These are phyloP conservation scores for Cytospora piceicola DNA, from an alignment of 2,329 filamentous ascomycete genomes.

Conservation along the genomic window DNA sequence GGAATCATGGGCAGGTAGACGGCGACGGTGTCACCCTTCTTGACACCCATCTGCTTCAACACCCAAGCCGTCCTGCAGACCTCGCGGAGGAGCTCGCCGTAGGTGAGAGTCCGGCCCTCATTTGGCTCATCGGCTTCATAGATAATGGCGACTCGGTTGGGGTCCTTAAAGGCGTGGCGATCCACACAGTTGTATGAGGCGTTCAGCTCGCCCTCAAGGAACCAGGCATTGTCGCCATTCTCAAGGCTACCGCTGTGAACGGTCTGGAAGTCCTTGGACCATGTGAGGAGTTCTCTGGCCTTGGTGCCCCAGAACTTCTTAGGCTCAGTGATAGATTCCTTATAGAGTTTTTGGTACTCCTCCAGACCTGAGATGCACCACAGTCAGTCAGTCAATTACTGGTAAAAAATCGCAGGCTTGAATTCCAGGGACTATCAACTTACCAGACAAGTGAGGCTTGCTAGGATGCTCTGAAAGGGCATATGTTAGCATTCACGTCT, in stretches of 20 bases:
- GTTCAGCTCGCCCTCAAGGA: constrained; percentile 89
- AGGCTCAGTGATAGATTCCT: constrained; percentile 88
- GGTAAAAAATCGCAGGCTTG: constrained; percentile 9
- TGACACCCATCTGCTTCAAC: constrained; percentile 92
- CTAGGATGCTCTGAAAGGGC: constrained; percentile 65
- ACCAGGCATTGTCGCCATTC: constrained; percentile 90
- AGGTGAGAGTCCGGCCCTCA: constrained; percentile 88
- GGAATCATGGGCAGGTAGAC: constrained; percentile 99
- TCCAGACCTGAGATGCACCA: constrained; percentile 55
- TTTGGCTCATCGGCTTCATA: constrained; percentile 94
- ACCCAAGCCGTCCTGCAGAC: constrained; percentile 87
- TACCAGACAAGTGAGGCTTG: constrained; percentile 69
- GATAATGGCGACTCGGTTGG: constrained; percentile 92
- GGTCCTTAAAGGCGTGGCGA: constrained; percentile 93
- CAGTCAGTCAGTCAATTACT: constrained; percentile 17
- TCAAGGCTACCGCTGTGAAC: constrained; percentile 76
- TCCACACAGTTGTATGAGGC: constrained; percentile 98
- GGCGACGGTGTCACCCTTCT: constrained; percentile 95
- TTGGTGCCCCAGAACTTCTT: constrained; percentile 86
- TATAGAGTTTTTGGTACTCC: constrained; percentile 70
- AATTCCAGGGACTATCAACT: constrained; percentile 40
- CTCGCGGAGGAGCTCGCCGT: constrained; percentile 88
- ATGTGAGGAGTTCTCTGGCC: constrained; percentile 87
- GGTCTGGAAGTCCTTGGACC: constrained; percentile 90
- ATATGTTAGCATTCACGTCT: constrained; percentile 40